Evolutionary conservation across 768 basidiomycete genomes (phyloP), one percentile per base, ranked within the genome.

Genomic region (Crassisporium funariophilum): DNA sequence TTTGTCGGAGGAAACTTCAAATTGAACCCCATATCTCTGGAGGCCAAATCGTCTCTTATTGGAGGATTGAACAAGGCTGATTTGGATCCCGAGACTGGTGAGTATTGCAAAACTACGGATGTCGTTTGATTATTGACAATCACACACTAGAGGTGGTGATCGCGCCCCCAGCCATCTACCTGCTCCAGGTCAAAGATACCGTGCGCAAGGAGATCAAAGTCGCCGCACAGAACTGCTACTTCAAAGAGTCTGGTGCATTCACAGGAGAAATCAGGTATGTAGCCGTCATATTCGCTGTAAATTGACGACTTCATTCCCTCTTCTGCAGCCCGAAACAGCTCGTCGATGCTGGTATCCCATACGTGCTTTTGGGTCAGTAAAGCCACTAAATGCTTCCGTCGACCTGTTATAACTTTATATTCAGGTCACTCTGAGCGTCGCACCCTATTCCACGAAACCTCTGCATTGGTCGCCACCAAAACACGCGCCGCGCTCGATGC

Each of bases 1-100:
- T 95, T 97, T 64, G 93, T 91, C 59, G 95, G 95, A 53, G 91
- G 94, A 22, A 98, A 98, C 81, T 98, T 95, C 83, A 99, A 98
- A 78, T 86, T 98, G 86, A 95, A 98, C 75, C 89, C 89, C 21
- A 73, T 74, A 48, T 79, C 84, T 27, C 74, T 74, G 53, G 76
- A 77, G 53, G 77, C 82, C 56, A 86, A 88, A 67, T 72, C 72
- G 54, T 69, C 73, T 35, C 79, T 99, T 60, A 69, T 91, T 57
- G 68, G 81, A 41, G 63, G 74, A 39, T 72, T 99, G 44, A 97
- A 97, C 73, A 69, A 81, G 3, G 91, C 92, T 42, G 73, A 82
- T 41, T 70, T 98, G 41, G 91, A 95, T 65, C 72, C 82, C 17
- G 64, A 76, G 27, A 85, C 87, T 43, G 94, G 95, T 91, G 50